Conservation (phyloP, 2,329 filamentous ascomycete genomes). For the Xylariaceae sp. region DNA sequence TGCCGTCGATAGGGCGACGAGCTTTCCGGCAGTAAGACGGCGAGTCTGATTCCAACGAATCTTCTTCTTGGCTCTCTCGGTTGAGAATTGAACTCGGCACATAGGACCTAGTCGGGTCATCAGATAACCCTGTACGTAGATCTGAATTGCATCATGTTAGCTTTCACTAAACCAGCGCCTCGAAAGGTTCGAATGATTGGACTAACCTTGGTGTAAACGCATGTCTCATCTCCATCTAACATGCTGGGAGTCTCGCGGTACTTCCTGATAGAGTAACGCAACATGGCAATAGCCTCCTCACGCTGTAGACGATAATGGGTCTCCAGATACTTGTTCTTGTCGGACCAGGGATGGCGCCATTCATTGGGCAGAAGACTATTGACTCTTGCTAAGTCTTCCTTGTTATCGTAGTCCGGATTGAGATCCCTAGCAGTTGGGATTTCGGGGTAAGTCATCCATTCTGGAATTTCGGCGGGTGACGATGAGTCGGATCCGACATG, state of each 20-base stretch:
- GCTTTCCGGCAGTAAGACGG: conserved; percentile 46
- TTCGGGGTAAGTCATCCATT: conserved; percentile 40
- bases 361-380: conserved; percentile 46
- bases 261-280: conserved; percentile 60
- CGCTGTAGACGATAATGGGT: conserved; percentile 71
- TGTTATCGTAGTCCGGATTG: conserved; percentile 30
- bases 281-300: conserved; percentile 64
- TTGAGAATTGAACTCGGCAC: conserved; percentile 65
- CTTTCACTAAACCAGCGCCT: neutral
- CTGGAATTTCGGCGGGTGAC: neutral
- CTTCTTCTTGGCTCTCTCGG: conserved; percentile 55
- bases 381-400: conserved; percentile 25
- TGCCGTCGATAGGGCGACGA: conserved; percentile 49
- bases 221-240: conserved; percentile 52
- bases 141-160: conserved; percentile 39
- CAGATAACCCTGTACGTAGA: conserved; percentile 60
- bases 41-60: conserved; percentile 59
- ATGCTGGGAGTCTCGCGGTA: conserved; percentile 50
- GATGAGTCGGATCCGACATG: conserved; percentile 2
- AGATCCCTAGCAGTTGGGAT: conserved; percentile 52
- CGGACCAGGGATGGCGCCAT: conserved; percentile 51
- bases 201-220: conserved; percentile 64
- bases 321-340: conserved; percentile 61
- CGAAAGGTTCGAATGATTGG: conserved; percentile 7
- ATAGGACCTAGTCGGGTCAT: conserved; percentile 59